These are phyloP conservation scores for Nemania sp. DNA, from an alignment of 2,329 filamentous ascomycete species.

Conservation along the genomic window DNA sequence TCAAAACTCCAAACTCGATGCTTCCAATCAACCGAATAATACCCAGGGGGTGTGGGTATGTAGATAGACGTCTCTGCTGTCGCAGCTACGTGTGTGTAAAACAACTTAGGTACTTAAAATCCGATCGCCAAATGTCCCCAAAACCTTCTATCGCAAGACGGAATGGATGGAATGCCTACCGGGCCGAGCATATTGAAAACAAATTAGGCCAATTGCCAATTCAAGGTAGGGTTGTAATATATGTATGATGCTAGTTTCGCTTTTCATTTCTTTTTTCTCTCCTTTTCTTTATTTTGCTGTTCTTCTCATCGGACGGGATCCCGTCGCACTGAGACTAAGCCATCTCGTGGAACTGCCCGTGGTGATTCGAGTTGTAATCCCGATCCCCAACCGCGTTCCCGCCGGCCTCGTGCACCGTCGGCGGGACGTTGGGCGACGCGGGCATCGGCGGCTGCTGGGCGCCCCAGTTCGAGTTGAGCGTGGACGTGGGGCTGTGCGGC, in stretches of 20 bases:
- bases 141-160: neutral
- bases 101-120: neutral
- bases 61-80: conserved; percentile 6
- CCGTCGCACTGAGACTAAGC: conserved; percentile 37
- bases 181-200: neutral
- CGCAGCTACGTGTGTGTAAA: neutral
- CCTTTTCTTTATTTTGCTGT: neutral
- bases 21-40: conserved; percentile 19
- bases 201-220: neutral
- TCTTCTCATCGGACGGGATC: neutral
- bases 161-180: neutral
- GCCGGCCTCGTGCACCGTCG: conserved; percentile 56
- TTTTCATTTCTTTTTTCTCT: conserved; percentile 1
- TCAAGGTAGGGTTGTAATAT: neutral
- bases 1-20: conserved; percentile 36
- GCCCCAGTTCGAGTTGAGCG: conserved; percentile 43
- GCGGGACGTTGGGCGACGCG: conserved; percentile 41
- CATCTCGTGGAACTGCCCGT: conserved; percentile 58
- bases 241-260: no score
- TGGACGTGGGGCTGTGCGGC: conserved; percentile 47
- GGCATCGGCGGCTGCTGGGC: conserved; percentile 42
- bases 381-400: conserved; percentile 50
- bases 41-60: conserved; percentile 5
- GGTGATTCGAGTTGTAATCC: conserved; percentile 51
- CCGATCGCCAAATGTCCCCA: neutral